Conservation (phyloP, 73 alveolate genomes). For the Blepharisma stoltei region DNA sequence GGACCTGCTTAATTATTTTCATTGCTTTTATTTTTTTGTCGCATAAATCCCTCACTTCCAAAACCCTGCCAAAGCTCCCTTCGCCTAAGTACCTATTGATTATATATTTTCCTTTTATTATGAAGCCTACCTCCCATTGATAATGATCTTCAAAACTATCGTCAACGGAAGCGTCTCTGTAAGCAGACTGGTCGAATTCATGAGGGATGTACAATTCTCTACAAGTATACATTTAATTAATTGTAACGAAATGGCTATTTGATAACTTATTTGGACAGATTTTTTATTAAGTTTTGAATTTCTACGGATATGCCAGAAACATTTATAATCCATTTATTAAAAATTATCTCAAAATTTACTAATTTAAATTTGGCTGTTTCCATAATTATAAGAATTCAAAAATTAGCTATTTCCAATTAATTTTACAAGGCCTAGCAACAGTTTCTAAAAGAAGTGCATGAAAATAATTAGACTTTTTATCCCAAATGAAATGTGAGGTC, state of each 20-base stretch:
- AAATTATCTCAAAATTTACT: conserved; percentile 70
- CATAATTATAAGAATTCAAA: conserved; percentile 76
- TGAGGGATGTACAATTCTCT: too few species aligned
- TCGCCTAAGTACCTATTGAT: conserved; percentile 71
- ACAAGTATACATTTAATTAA: too few species aligned
- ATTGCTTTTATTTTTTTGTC: conserved; percentile 47
- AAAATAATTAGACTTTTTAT: conserved; percentile 16
- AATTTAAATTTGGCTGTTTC: conserved; percentile 67
- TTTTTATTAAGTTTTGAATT: conserved; percentile 63
- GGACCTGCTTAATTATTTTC: conserved; percentile 83
- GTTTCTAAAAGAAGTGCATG: background rate
- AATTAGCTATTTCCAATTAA: conserved; percentile 51
- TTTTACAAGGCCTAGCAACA: conserved; percentile 41
- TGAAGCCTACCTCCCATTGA: background rate
- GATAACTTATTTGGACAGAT: conserved; percentile 58
- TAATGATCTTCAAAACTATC: too few species aligned
- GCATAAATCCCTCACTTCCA: conserved; percentile 36
- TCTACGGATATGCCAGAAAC: conserved; percentile 59
- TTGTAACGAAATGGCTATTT: too few species aligned
- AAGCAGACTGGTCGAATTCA: too few species aligned
- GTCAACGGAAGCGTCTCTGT: too few species aligned
- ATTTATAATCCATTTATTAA: conserved; percentile 56
- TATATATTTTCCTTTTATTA: conserved; percentile 8
- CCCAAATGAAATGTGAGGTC: conserved; percentile 57
- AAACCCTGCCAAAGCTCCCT: conserved; percentile 95